phyloP scores from a whole-genome alignment of 83 land plant species.

The Thuja plicata region DNA sequence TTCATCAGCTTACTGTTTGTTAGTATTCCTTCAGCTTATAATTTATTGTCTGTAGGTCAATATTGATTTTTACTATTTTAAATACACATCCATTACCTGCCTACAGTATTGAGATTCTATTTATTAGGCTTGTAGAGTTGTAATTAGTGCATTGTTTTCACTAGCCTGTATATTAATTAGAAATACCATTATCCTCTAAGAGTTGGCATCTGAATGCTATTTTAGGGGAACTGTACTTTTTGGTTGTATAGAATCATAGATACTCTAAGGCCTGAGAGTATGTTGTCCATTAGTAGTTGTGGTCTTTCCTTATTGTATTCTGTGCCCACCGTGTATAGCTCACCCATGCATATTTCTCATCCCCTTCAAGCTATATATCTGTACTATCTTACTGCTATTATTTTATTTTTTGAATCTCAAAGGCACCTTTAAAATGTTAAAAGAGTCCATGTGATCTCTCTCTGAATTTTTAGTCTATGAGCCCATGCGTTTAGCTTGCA shows the following conservation, averaged over 20 bases:
- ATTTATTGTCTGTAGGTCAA: neutral
- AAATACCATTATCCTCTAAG: neutral
- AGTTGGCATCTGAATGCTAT: neutral
- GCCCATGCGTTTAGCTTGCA: slow-evolving; percentile 3
- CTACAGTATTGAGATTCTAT: neutral
- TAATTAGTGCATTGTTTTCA: slow-evolving; percentile 9
- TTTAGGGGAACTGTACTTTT: neutral
- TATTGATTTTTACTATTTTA: neutral
- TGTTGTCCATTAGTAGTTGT: slow-evolving; percentile 4
- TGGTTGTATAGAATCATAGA: slow-evolving; percentile 13
- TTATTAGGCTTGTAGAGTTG: neutral
- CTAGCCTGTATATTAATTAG: slow-evolving; percentile 10
- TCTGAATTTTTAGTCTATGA: neutral
- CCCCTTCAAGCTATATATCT: slow-evolving; percentile 5
- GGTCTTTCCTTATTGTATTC: neutral
- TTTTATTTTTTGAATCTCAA: slow-evolving; percentile 16
- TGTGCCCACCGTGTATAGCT: slow-evolving; percentile 5
- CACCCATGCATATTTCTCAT: too few relatives aligned
- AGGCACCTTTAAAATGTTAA: neutral
- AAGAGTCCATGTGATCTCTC: slow-evolving; percentile 4
- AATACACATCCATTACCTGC: neutral
- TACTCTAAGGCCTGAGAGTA: slow-evolving; percentile 6
- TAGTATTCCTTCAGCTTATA: slow-evolving; percentile 5
- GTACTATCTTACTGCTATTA: slow-evolving; percentile 13
- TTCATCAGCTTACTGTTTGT: neutral